Evolutionary conservation across 495 filamentous ascomycete genomes (phyloP).

Genomic region (Penicillium odoratum): DNA sequence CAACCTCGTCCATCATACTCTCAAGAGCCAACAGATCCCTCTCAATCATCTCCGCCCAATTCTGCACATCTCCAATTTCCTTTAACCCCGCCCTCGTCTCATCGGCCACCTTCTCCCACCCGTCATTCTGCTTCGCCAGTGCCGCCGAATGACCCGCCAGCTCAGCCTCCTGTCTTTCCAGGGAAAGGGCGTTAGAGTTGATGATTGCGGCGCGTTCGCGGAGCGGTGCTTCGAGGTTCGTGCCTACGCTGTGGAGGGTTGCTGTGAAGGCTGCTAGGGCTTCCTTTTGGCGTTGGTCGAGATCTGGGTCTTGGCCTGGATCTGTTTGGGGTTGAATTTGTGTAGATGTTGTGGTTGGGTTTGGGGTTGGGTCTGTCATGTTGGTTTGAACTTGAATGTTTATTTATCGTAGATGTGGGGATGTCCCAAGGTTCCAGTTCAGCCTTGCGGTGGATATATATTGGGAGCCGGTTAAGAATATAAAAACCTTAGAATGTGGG

Average conservation of each 20-base stretch:
- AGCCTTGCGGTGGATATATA: background rate
- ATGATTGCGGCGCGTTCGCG: constrained; percentile 72
- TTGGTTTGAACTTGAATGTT: background rate
- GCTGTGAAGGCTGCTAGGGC: constrained; percentile 75
- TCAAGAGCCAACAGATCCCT: constrained; percentile 84
- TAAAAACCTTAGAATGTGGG: background rate
- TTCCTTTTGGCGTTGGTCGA: constrained; percentile 46
- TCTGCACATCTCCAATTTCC: constrained; percentile 94
- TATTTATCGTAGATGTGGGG: background rate
- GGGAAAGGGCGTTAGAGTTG: constrained; percentile 66
- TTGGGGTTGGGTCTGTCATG: background rate
- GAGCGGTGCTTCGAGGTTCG: constrained; percentile 67
- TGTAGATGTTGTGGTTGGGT: background rate
- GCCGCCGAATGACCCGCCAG: constrained; percentile 61
- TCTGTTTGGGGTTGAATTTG: background rate
- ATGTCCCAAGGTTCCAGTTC: no score
- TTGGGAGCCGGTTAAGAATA: background rate
- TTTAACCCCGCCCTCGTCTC: constrained; percentile 73
- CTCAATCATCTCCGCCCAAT: constrained; percentile 97
- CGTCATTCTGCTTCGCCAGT: constrained; percentile 70
- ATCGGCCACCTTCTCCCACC: constrained; percentile 66
- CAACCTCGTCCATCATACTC: constrained; percentile 74
- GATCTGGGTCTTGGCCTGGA: background rate
- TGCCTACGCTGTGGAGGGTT: constrained; percentile 71
- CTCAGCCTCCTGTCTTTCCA: constrained; percentile 72